Conservation (phyloP, 208 protist genomes). For the Spongospora subterranea region DNA sequence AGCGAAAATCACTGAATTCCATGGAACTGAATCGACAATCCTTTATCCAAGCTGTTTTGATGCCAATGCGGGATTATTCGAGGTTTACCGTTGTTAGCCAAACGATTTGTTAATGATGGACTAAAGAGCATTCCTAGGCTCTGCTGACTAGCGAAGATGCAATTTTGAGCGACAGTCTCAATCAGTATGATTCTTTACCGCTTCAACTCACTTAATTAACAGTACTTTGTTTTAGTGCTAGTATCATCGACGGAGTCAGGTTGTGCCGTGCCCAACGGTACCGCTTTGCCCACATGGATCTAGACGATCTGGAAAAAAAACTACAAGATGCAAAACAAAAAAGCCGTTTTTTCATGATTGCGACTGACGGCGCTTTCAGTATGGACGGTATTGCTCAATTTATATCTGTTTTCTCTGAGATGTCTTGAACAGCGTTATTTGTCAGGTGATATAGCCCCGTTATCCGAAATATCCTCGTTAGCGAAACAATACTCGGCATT, state of each 20-base stretch:
- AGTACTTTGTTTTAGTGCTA: conserved; percentile 68
- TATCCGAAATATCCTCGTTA: conserved; percentile 79
- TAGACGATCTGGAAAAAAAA: conserved; percentile 79
- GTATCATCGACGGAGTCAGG: conserved; percentile 86
- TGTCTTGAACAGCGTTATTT: not conserved
- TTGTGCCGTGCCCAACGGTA: conserved; percentile 79
- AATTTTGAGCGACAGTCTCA: conserved; percentile 81
- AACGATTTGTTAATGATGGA: not conserved
- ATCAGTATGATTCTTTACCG: conserved; percentile 71
- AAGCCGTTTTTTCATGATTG: conserved; percentile 79
- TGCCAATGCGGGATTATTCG: conserved; percentile 86
- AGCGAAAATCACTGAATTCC: conserved; percentile 62
- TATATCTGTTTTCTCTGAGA: not conserved
- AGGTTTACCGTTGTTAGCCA: conserved; percentile 65
- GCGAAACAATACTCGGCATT: conserved; percentile 80
- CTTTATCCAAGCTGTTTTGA: conserved; percentile 87
- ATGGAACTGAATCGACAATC: conserved; percentile 80
- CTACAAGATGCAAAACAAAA: conserved; percentile 74
- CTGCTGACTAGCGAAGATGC: conserved; percentile 78
- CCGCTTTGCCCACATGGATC: conserved; percentile 79
- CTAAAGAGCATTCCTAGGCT: conserved; percentile 37
- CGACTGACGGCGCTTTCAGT: conserved; percentile 81
- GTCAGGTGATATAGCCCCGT: conserved; percentile 83
- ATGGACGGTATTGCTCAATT: conserved; percentile 67
- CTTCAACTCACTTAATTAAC: not conserved